A percentile compares a stretch with the other conserved stretches of the same genome.
These are phyloP conservation scores for Fraxinus quadrangulata DNA, from an alignment of 257 asterid genomes.

Conservation along the genomic window DNA sequence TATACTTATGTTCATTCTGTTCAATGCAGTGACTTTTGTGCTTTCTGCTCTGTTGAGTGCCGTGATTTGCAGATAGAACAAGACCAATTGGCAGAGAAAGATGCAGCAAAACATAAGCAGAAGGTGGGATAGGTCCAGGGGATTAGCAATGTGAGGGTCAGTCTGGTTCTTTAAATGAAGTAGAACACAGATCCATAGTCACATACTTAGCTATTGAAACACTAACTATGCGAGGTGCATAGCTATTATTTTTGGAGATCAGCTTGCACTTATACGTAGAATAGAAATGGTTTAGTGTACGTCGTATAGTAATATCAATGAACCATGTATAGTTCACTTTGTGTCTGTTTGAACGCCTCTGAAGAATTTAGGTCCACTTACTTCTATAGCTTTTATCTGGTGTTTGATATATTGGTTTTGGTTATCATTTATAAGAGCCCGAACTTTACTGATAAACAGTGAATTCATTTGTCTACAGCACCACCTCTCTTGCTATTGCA, in stretches of 20 bases:
- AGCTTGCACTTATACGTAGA: conserved; percentile 38
- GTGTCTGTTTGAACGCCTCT: conserved; percentile 23
- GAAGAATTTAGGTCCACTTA: conserved; percentile 19
- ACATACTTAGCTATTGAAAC: conserved; percentile 18
- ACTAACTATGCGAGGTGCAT: conserved; percentile 26
- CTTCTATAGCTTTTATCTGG: conserved; percentile 33
- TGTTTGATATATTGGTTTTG: conserved; percentile 22
- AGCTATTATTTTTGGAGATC: conserved; percentile 42
- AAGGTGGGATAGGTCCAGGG: conserved; percentile 24
- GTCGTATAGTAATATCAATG: conserved; percentile 12
- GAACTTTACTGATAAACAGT: conserved; percentile 8
- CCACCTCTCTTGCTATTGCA: conserved; percentile 15
- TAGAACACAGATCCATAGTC: conserved; percentile 16
- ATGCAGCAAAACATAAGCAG: conserved; percentile 13
- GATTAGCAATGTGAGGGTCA: conserved; percentile 14
- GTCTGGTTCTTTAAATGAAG: conserved; percentile 19
- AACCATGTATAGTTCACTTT: conserved; percentile 27
- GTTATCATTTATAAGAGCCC: conserved; percentile 12
- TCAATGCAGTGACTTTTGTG: conserved; percentile 57
- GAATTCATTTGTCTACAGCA: conserved; percentile 6
- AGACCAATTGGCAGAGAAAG: conserved; percentile 37
- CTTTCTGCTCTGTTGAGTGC: conserved; percentile 57
- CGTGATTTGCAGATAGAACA: conserved; percentile 51
- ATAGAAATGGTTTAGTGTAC: conserved; percentile 19
- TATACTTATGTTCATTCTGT: conserved; percentile 18